Conservation (phyloP, 768 basidiomycete species). For the Tricholoma matsutake region DNA sequence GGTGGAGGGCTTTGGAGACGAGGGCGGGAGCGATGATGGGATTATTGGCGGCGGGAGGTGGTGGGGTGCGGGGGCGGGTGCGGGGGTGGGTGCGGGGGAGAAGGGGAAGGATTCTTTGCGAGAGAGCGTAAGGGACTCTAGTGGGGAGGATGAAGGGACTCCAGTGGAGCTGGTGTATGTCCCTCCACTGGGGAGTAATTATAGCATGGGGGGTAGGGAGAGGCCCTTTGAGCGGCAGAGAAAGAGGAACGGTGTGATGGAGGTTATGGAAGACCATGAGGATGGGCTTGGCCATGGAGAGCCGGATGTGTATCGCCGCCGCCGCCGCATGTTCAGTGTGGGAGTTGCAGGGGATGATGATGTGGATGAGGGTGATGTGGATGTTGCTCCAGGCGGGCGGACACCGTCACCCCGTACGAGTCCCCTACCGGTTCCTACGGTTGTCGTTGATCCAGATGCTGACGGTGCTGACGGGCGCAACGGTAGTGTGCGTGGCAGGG, state of each 20-base stretch:
- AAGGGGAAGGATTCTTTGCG: conserved; percentile 15
- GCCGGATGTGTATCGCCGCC: conserved; percentile 13
- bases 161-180: conserved; percentile 74
- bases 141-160: conserved; percentile 34
- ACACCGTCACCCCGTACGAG: background rate
- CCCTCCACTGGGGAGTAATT: conserved; percentile 45
- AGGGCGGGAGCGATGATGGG: conserved; percentile 34
- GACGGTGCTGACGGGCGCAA: background rate
- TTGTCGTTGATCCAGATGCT: conserved; percentile 11
- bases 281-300: conserved; percentile 21
- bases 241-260: conserved; percentile 19
- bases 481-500: conserved; percentile 21
- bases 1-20: conserved; percentile 48
- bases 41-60: conserved; percentile 15
- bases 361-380: conserved; percentile 11
- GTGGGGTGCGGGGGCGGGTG: conserved; percentile 13
- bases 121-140: conserved; percentile 22
- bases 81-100: conserved; percentile 10
- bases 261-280: conserved; percentile 23
- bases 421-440: conserved; percentile 15
- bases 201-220: conserved; percentile 25
- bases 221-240: conserved; percentile 16
- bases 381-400: conserved; percentile 11
- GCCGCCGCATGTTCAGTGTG: conserved; percentile 16
- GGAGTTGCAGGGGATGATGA: conserved; percentile 14